A percentile compares a stretch with the other conserved stretches of the same genome.
Evolutionary conservation across 352 stramenopile species (phyloP).

Genomic region (Pythium folliculosum): DNA sequence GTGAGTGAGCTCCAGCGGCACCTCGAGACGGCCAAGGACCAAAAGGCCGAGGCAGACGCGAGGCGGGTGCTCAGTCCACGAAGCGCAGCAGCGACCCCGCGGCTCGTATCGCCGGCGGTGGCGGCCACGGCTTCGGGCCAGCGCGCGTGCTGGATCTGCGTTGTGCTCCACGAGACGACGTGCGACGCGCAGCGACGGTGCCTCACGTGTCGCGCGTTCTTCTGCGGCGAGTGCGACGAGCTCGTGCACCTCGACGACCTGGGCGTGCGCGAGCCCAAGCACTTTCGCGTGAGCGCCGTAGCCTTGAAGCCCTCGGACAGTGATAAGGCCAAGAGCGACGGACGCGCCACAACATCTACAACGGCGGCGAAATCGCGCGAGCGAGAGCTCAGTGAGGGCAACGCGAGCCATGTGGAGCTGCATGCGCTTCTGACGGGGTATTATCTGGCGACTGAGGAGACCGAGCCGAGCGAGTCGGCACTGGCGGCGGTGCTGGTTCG

Average conservation of each 20-base stretch:
- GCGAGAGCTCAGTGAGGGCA: background rate
- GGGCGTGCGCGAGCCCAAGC: conserved; percentile 47
- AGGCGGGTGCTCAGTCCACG: too few relatives aligned
- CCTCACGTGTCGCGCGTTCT: conserved; percentile 44
- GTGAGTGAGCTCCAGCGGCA: conserved; percentile 31
- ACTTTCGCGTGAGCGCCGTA: conserved; percentile 47
- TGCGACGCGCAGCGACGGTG: conserved; percentile 36
- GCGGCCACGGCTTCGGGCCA: background rate
- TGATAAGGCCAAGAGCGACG: background rate
- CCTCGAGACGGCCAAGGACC: conserved; percentile 14
- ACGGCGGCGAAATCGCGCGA: background rate
- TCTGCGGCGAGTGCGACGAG: conserved; percentile 50
- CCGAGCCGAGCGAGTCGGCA: background rate
- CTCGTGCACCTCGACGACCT: conserved; percentile 63
- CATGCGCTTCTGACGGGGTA: background rate
- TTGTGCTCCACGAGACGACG: background rate
- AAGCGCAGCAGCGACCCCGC: background rate
- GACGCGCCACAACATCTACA: background rate
- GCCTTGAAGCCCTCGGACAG: background rate
- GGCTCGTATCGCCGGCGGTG: background rate
- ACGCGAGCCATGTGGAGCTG: background rate
- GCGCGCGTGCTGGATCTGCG: conserved; percentile 13
- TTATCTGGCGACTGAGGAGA: too few relatives aligned
- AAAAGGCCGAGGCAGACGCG: background rate
- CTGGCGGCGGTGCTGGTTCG: background rate